Evolutionary conservation across 345 rosid genomes (phyloP).

Genomic region (Corchorus olitorius): DNA sequence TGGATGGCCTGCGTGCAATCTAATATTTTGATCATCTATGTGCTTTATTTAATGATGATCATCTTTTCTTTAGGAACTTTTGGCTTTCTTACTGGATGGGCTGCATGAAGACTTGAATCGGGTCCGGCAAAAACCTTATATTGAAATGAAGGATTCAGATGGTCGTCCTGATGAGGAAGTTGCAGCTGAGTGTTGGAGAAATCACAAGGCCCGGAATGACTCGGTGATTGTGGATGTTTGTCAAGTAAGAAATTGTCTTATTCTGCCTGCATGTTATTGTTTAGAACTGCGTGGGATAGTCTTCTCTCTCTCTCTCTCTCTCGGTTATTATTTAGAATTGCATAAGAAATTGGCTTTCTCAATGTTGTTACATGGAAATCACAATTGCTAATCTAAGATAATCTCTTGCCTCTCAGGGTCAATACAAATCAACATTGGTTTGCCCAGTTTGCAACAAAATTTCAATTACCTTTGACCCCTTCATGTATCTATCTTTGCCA

Average conservation of each 20-base stretch:
- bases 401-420: conserved; percentile 65
- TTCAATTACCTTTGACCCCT: conserved; percentile 93
- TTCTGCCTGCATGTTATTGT: conserved; percentile 16
- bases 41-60: conserved; percentile 11
- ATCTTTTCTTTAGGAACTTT: conserved; percentile 64
- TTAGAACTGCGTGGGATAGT: neutral
- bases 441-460: conserved; percentile 86
- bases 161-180: conserved; percentile 85
- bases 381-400: neutral
- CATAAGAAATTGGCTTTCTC: neutral
- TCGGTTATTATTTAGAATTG: neutral
- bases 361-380: conserved; percentile 1
- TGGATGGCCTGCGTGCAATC: neutral
- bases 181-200: conserved; percentile 85
- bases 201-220: conserved; percentile 93
- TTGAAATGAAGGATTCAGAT: conserved; percentile 80
- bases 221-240: conserved; percentile 96
- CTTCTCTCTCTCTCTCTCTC: too few relatives aligned
- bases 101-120: conserved; percentile 96
- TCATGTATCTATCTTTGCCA: conserved; percentile 94
- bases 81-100: conserved; percentile 90
- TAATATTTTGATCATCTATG: neutral
- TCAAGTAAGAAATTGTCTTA: conserved; percentile 54
- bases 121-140: conserved; percentile 82
- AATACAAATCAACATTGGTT: conserved; percentile 91